These are phyloP conservation scores for Onygenales sp. DNA, from an alignment of 2,329 filamentous ascomycete species.

Conservation along the genomic window DNA sequence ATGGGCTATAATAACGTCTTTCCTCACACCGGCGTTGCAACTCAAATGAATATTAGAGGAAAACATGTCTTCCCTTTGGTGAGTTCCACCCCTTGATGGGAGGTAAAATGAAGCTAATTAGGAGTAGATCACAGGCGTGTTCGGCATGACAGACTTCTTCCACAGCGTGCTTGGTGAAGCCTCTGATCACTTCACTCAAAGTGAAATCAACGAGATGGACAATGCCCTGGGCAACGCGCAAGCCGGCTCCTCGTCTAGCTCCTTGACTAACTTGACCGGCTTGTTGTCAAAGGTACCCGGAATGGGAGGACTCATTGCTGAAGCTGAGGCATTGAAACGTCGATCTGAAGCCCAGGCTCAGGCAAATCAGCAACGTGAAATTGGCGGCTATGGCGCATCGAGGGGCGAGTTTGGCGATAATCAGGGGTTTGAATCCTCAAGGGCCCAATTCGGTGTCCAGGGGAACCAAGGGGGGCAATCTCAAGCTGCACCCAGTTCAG, in stretches of 20 bases:
- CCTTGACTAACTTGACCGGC: constrained; percentile 56
- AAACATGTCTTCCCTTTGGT: constrained; percentile 64
- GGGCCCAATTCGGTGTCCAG: constrained; percentile 16
- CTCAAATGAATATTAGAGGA: constrained; percentile 57
- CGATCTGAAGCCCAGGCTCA: constrained; percentile 55
- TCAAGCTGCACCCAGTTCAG: constrained; percentile 21
- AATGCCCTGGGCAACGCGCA: constrained; percentile 62
- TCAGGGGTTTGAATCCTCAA: neutral
- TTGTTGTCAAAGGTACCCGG: constrained; percentile 67
- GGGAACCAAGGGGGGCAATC: constrained; percentile 15
- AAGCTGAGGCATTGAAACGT: constrained; percentile 55
- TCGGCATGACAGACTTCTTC: constrained; percentile 75
- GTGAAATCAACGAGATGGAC: constrained; percentile 74
- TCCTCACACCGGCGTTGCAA: constrained; percentile 58
- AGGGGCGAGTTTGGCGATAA: constrained; percentile 15
- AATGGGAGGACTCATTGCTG: constrained; percentile 56
- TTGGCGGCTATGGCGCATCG: constrained; percentile 16
- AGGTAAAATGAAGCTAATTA: too few relatives aligned
- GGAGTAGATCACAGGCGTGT: constrained; percentile 45
- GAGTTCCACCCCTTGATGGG: too few relatives aligned
- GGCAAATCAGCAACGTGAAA: constrained; percentile 39
- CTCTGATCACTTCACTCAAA: constrained; percentile 75
- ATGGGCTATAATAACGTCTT: constrained; percentile 61
- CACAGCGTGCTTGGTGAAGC: constrained; percentile 70
- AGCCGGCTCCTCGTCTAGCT: constrained; percentile 35